Evolutionary conservation across 2,329 filamentous ascomycete genomes (phyloP).

Genomic region (Curvularia hawaiiensis): DNA sequence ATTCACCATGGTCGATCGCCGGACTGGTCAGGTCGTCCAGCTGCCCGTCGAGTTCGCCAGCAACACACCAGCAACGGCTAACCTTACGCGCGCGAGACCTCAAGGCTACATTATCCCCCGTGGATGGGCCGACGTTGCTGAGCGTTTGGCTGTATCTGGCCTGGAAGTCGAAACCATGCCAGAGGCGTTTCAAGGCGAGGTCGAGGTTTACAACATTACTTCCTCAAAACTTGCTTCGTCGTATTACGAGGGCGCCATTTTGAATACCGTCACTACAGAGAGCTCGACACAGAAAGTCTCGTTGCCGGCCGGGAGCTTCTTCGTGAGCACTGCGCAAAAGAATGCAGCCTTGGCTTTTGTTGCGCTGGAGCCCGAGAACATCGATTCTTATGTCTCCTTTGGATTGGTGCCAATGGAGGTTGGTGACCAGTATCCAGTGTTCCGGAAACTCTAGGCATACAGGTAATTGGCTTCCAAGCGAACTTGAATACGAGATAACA

Average conservation of each 20-base stretch:
- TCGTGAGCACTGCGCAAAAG: slow-evolving; percentile 43
- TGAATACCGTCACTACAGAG: slow-evolving; percentile 41
- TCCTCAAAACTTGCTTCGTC: slow-evolving; percentile 31
- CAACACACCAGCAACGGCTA: slow-evolving; percentile 43
- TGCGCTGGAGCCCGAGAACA: slow-evolving; percentile 47
- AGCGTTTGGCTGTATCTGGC: slow-evolving; percentile 40
- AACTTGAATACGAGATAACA: neutral
- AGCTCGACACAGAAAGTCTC: slow-evolving; percentile 30
- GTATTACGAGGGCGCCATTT: slow-evolving; percentile 44
- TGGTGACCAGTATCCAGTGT: slow-evolving; percentile 45
- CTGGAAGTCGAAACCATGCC: slow-evolving; percentile 39
- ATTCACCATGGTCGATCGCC: slow-evolving; percentile 43
- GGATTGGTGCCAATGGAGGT: slow-evolving; percentile 44
- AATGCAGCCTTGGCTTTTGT: slow-evolving; percentile 47
- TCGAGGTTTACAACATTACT: slow-evolving; percentile 45
- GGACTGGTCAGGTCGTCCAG: slow-evolving; percentile 39
- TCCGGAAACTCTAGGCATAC: slow-evolving; percentile 22
- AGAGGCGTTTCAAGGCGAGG: slow-evolving; percentile 35
- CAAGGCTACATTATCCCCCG: slow-evolving; percentile 46
- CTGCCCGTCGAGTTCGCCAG: slow-evolving; percentile 43
- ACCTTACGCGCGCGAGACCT: slow-evolving; percentile 42
- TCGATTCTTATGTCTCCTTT: slow-evolving; percentile 46
- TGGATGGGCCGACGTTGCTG: slow-evolving; percentile 43
- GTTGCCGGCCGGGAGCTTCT: slow-evolving; percentile 43
- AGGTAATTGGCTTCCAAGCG: neutral